A percentile compares a stretch with the other conserved stretches of the same genome.
Evolutionary conservation across 2,329 filamentous ascomycete species (phyloP).

Genomic region (Raffaelea arxii): DNA sequence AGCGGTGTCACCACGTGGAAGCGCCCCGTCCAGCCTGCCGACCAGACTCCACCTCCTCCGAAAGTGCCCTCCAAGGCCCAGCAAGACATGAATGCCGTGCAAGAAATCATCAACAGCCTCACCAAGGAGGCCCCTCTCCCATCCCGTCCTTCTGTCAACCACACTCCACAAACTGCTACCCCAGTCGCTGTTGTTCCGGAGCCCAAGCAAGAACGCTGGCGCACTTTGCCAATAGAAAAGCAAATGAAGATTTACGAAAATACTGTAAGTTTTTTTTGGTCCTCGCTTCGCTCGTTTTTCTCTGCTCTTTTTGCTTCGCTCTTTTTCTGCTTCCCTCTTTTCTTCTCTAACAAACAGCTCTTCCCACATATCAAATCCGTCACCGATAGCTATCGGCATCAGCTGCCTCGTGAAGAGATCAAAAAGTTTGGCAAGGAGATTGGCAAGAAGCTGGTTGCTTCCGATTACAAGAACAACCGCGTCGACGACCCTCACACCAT

Average conservation of each 20-base stretch:
- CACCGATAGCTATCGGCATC: constrained; percentile 76
- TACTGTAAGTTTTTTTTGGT: constrained; percentile 50
- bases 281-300: background rate
- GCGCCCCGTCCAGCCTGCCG: constrained; percentile 60
- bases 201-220: constrained; percentile 51
- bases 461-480: constrained; percentile 84
- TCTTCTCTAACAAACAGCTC: constrained; percentile 43
- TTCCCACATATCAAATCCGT: constrained; percentile 79
- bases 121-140: constrained; percentile 55
- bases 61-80: constrained; percentile 55
- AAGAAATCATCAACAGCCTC: constrained; percentile 78
- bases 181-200: constrained; percentile 26
- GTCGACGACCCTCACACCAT: constrained; percentile 71
- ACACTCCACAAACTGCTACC: constrained; percentile 53
- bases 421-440: constrained; percentile 58
- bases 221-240: constrained; percentile 63
- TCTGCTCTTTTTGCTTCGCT: background rate
- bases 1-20: constrained; percentile 74
- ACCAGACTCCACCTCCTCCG: constrained; percentile 48
- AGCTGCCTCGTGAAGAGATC: constrained; percentile 70
- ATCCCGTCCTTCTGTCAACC: constrained; percentile 41
- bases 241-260: constrained; percentile 94
- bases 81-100: constrained; percentile 61
- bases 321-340: background rate
- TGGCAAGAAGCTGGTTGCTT: constrained; percentile 80